These are phyloP conservation scores for Rhynchosporium agropyri DNA, from an alignment of 2,329 filamentous ascomycete species.

Conservation along the genomic window DNA sequence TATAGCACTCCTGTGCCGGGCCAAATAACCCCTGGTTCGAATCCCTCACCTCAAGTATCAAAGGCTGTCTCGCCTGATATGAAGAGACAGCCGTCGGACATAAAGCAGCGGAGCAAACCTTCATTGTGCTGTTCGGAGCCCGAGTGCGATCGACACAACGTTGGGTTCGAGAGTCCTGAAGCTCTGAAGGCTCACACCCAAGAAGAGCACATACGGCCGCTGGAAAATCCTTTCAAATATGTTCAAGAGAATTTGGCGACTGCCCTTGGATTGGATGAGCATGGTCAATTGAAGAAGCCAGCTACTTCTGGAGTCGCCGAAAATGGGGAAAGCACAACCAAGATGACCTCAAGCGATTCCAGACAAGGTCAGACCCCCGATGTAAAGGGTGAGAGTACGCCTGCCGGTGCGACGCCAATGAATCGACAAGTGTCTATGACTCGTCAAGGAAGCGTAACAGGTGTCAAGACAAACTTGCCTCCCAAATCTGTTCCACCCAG, in stretches of 20 bases:
- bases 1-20: conserved; percentile 46
- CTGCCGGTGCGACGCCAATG: conserved; percentile 50
- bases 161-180: conserved; percentile 58
- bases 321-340: conserved; percentile 44
- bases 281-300: conserved; percentile 46
- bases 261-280: conserved; percentile 54
- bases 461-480: conserved; percentile 43
- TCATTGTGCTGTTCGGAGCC: conserved; percentile 51
- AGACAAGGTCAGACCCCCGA: conserved; percentile 49
- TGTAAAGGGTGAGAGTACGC: conserved; percentile 43
- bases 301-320: conserved; percentile 14
- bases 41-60: conserved; percentile 37
- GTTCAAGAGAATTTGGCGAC: conserved; percentile 53
- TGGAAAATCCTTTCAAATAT: conserved; percentile 58
- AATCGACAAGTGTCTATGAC: conserved; percentile 54
- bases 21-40: conserved; percentile 40
- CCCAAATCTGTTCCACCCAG: conserved; percentile 32
- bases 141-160: conserved; percentile 55
- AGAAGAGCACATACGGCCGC: conserved; percentile 62
- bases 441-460: conserved; percentile 50
- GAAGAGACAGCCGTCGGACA: conserved; percentile 35
- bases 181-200: conserved; percentile 55
- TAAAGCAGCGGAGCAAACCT: conserved; percentile 34
- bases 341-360: conserved; percentile 36
- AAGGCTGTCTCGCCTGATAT: conserved; percentile 39